These are phyloP conservation scores for Oxyria digyna DNA, from an alignment of 148 eudicot species.

Conservation along the genomic window DNA sequence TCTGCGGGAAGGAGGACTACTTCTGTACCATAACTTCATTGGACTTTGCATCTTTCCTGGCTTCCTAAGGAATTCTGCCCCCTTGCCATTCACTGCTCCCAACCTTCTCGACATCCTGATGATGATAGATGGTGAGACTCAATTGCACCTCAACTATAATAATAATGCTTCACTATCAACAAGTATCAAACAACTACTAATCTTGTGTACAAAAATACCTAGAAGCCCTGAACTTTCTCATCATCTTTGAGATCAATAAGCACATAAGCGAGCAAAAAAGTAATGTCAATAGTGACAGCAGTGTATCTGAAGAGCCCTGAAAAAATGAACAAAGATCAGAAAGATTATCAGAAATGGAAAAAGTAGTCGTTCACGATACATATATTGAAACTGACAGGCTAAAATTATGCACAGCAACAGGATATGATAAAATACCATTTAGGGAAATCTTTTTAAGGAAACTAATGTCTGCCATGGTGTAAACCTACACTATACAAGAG, in stretches of 20 bases:
- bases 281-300: conserved; percentile 43
- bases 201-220: conserved; percentile 23
- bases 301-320: conserved; percentile 76
- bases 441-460: not conserved
- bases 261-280: conserved; percentile 27
- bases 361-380: not conserved
- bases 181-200: not conserved
- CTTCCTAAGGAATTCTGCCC: conserved; percentile 44
- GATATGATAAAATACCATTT: not conserved
- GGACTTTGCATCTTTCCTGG: conserved; percentile 15
- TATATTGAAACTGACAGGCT: not conserved
- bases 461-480: not conserved
- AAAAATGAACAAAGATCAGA: not conserved
- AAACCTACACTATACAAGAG: not conserved
- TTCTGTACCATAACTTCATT: conserved; percentile 26
- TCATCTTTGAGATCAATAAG: conserved; percentile 21
- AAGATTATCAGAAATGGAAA: not conserved
- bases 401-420: not conserved
- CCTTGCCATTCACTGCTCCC: conserved; percentile 15
- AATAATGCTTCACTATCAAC: not conserved
- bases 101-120: conserved; percentile 13
- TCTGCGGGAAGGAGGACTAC: conserved; percentile 20
- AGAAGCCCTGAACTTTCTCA: conserved; percentile 13
- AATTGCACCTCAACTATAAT: not conserved
- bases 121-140: not conserved